phyloP scores from a whole-genome alignment of 495 filamentous ascomycete species.

The Clohesyomyces aquaticus region DNA sequence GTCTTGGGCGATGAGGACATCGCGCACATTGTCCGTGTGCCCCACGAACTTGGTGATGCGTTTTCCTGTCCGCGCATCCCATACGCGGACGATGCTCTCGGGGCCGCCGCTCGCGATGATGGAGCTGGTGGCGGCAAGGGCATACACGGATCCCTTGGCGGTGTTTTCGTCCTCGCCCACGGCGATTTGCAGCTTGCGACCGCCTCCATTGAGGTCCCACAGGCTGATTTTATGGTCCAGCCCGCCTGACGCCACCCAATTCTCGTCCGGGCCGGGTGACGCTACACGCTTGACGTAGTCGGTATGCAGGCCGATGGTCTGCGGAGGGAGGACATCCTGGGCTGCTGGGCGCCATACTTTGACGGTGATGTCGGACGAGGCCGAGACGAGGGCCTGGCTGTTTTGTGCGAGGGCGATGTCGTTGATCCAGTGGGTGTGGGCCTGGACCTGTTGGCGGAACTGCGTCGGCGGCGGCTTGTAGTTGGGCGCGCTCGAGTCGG shows the following conservation, averaged over 20 bases:
- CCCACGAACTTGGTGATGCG: conserved; percentile 94
- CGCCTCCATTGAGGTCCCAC: conserved; percentile 89
- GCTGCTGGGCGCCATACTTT: conserved; percentile 92
- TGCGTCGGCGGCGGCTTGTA: conserved; percentile 55
- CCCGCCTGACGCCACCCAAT: conserved; percentile 96
- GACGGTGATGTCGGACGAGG: conserved; percentile 93
- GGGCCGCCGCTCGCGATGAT: conserved; percentile 92
- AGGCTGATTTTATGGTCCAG: conserved; percentile 88
- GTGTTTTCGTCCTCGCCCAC: conserved; percentile 75
- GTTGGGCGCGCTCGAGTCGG: conserved; percentile 35
- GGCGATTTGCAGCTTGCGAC: conserved; percentile 82
- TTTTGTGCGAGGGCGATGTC: conserved; percentile 86
- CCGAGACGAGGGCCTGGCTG: conserved; percentile 84
- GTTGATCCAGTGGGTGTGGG: conserved; percentile 98
- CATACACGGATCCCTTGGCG: conserved; percentile 94
- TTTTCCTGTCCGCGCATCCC: conserved; percentile 90
- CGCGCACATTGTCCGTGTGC: conserved; percentile 94
- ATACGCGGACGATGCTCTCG: conserved; percentile 88
- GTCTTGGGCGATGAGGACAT: conserved; percentile 84
- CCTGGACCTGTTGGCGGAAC: conserved; percentile 91
- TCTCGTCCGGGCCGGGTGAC: conserved; percentile 67
- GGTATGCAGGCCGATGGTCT: conserved; percentile 86
- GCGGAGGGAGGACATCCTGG: conserved; percentile 65
- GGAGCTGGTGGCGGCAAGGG: conserved; percentile 71
- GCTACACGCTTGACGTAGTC: conserved; percentile 97